Evolutionary conservation across 306 rosid genomes (phyloP).

Genomic region (Oxytropis ochrocephala): DNA sequence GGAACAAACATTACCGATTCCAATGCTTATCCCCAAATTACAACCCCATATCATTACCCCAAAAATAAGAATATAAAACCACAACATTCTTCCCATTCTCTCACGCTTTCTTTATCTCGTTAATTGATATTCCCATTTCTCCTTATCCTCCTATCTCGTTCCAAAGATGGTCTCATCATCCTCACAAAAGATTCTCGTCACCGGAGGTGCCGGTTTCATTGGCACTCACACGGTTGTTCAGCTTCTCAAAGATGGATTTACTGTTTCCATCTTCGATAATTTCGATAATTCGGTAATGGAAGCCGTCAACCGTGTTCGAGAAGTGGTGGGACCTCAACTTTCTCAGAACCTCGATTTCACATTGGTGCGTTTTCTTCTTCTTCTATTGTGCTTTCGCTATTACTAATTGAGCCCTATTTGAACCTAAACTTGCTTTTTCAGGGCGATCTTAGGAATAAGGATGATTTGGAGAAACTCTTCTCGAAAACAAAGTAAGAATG

Average conservation of each 20-base stretch:
- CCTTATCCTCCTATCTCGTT: not conserved
- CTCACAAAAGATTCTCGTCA: conserved; percentile 54
- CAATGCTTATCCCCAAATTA: not conserved
- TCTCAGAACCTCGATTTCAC: conserved; percentile 63
- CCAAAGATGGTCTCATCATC: conserved; percentile 26
- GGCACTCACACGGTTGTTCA: conserved; percentile 89
- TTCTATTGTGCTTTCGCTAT: not conserved
- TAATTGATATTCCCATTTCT: not conserved
- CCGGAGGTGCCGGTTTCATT: conserved; percentile 90
- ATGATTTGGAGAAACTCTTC: conserved; percentile 75
- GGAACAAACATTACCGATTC: not conserved
- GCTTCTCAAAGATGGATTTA: conserved; percentile 64
- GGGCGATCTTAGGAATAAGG: conserved; percentile 75
- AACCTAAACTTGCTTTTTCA: conserved; percentile 2
- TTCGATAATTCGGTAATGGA: conserved; percentile 63
- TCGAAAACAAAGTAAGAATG: conserved; percentile 42
- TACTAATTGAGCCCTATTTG: not conserved
- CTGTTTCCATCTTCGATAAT: conserved; percentile 61
- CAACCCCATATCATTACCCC: not conserved
- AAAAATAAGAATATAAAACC: not conserved
- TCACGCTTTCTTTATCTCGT: not conserved
- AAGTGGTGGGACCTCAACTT: conserved; percentile 68
- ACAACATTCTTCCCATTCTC: not conserved
- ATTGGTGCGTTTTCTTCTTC: conserved; percentile 23
- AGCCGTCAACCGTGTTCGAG: conserved; percentile 68